Conservation (phyloP, 805 yeast genomes). For the Blastobotrys robertii region DNA sequence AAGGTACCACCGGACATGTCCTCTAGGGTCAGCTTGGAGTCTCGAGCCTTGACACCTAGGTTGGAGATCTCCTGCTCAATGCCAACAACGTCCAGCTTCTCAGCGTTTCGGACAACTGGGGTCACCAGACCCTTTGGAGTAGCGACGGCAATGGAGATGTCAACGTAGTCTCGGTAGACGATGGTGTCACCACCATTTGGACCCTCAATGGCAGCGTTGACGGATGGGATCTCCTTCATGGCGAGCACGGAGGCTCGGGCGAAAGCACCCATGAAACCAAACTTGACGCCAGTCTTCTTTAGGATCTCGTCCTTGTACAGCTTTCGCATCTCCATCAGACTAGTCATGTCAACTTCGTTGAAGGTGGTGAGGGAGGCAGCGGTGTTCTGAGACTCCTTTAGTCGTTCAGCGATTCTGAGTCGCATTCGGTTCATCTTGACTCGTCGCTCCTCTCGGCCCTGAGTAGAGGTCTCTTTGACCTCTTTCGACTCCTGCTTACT, state of each 20-base stretch:
- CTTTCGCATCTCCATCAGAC: conserved; percentile 87
- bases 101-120: conserved; percentile 96
- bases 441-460: conserved; percentile 71
- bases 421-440: conserved; percentile 99
- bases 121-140: conserved; percentile 99
- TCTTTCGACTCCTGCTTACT: conserved; percentile 8
- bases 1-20: conserved; percentile 99
- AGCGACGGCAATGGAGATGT: conserved; percentile 93
- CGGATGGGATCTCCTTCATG: conserved; percentile 89
- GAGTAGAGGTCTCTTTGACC: no score
- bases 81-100: conserved; percentile 76
- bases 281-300: conserved; percentile 86
- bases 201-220: conserved; percentile 85
- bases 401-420: conserved; percentile 95
- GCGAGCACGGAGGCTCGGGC: conserved; percentile 90
- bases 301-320: conserved; percentile 93
- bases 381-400: conserved; percentile 98
- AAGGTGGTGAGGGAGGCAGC: conserved; percentile 97
- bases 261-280: conserved; percentile 99
- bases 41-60: conserved; percentile 90
- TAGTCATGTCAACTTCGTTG: conserved; percentile 96
- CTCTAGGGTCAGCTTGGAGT: conserved; percentile 89
- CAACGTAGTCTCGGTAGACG: conserved; percentile 93
- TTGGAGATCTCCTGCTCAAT: conserved; percentile 77
- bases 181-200: conserved; percentile 67